Conservation (phyloP, 495 filamentous ascomycete genomes). For the Penicillium chermesinum region DNA sequence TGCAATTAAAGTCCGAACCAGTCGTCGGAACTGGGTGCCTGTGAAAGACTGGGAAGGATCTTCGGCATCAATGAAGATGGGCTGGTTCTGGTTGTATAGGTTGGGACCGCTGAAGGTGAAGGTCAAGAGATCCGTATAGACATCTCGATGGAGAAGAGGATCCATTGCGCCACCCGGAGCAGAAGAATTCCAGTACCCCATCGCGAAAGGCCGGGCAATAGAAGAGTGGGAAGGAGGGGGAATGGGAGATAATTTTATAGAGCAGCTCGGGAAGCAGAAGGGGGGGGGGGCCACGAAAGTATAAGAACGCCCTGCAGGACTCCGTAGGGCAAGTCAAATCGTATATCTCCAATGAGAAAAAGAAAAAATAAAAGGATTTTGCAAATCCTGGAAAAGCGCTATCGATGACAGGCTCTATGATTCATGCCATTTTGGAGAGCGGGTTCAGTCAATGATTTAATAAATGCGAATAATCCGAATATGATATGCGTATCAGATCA, state of each 20-base stretch:
- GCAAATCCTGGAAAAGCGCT: not conserved
- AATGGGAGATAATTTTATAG: not conserved
- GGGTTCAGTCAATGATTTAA: not conserved
- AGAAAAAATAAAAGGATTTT: too few species aligned
- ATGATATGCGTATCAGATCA: not conserved
- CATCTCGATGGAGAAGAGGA: conserved; percentile 16
- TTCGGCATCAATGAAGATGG: conserved; percentile 53
- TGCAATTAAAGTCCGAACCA: conserved; percentile 50
- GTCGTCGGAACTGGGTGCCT: conserved; percentile 41
- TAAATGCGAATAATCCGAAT: not conserved
- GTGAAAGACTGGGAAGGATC: conserved; percentile 51
- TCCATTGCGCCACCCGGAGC: conserved; percentile 15
- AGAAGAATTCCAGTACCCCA: conserved; percentile 31
- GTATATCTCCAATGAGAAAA: not conserved
- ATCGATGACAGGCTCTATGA: not conserved
- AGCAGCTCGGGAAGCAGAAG: not conserved
- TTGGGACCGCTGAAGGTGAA: conserved; percentile 36
- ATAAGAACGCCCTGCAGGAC: too few species aligned
- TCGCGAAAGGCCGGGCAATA: conserved; percentile 10
- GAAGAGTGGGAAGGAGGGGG: not conserved
- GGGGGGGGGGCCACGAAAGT: too few species aligned
- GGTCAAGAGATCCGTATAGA: conserved; percentile 38
- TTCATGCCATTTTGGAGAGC: not conserved
- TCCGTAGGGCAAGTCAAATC: not conserved
- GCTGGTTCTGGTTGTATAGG: conserved; percentile 32